Evolutionary conservation across 129 eudicot genomes (phyloP).

Genomic region (Helianthus tuberosus): DNA sequence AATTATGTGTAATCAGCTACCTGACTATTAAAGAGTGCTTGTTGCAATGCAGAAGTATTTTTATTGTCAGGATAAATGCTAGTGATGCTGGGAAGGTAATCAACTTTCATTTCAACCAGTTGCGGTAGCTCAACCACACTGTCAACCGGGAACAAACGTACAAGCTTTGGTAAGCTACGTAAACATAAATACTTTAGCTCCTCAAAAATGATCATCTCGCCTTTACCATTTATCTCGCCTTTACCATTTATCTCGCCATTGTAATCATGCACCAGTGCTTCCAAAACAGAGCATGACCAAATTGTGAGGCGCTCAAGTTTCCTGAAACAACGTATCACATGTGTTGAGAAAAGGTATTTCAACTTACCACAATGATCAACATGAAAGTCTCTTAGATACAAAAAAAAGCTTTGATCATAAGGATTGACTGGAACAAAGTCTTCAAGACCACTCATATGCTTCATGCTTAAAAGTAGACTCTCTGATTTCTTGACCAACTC

Average conservation of each 20-base stretch:
- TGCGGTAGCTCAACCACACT: conserved; percentile 21
- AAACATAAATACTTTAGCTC: background rate
- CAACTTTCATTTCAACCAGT: background rate
- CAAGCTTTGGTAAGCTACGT: background rate
- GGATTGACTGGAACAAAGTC: background rate
- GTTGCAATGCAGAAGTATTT: no score
- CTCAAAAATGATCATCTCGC: background rate
- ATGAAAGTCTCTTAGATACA: background rate
- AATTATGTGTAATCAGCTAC: background rate
- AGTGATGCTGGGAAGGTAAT: conserved; percentile 6
- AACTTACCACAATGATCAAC: background rate
- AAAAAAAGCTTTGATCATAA: background rate
- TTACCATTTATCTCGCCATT: background rate
- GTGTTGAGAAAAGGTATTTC: background rate
- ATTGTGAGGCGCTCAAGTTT: conserved; percentile 9
- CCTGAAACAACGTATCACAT: background rate
- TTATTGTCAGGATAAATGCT: background rate
- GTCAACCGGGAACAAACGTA: background rate
- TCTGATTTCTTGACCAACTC: conserved; percentile 15
- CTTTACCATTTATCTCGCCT: background rate
- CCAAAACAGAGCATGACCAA: background rate
- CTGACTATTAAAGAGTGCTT: no score
- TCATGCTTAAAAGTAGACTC: background rate
- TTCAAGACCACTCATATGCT: conserved; percentile 5
- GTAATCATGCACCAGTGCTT: background rate